A percentile compares a stretch with the other conserved stretches of the same genome.
Evolutionary conservation across 2,329 filamentous ascomycete species (phyloP).

Genomic region (Nakataea oryzae): DNA sequence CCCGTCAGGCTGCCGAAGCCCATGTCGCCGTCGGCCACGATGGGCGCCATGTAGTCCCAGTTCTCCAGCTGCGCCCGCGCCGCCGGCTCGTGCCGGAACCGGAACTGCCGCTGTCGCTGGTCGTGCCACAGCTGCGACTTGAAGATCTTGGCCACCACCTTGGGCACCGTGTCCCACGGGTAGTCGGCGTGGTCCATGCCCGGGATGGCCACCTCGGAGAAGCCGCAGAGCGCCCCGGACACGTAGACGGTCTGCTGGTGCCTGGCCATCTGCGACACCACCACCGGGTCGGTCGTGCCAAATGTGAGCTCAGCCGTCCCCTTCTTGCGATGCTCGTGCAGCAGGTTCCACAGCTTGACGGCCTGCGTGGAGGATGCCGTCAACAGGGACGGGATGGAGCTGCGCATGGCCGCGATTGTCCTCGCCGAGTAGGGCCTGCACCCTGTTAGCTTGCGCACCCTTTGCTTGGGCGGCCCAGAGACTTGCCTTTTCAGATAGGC

Average conservation of each 20-base stretch:
- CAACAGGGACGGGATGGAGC: no score
- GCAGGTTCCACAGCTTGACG: no score
- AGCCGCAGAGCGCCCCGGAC: slow-evolving; percentile 96
- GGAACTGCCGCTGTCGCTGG: slow-evolving; percentile 82
- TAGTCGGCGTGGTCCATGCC: slow-evolving; percentile 99
- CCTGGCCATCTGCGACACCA: slow-evolving; percentile 96
- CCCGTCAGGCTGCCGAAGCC: slow-evolving; percentile 88
- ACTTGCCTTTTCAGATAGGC: no score
- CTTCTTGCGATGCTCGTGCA: no score
- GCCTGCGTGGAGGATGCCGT: no score
- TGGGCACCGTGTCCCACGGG: slow-evolving; percentile 96
- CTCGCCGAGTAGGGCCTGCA: no score
- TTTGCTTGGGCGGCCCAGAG: no score
- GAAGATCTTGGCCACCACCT: slow-evolving; percentile 90
- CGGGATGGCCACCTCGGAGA: slow-evolving; percentile 84
- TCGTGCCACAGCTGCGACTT: slow-evolving; percentile 97
- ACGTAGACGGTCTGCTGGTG: slow-evolving; percentile 95
- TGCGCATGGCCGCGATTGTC: no score
- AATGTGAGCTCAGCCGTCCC: no score
- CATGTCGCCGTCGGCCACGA: slow-evolving; percentile 92
- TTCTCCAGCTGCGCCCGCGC: slow-evolving; percentile 71
- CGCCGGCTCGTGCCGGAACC: slow-evolving; percentile 65
- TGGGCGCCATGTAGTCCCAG: slow-evolving; percentile 84
- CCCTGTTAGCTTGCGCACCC: no score
- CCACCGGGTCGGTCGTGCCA: slow-evolving; percentile 96